phyloP scores from a whole-genome alignment of 306 rosid species.

The Dryas drummondii region DNA sequence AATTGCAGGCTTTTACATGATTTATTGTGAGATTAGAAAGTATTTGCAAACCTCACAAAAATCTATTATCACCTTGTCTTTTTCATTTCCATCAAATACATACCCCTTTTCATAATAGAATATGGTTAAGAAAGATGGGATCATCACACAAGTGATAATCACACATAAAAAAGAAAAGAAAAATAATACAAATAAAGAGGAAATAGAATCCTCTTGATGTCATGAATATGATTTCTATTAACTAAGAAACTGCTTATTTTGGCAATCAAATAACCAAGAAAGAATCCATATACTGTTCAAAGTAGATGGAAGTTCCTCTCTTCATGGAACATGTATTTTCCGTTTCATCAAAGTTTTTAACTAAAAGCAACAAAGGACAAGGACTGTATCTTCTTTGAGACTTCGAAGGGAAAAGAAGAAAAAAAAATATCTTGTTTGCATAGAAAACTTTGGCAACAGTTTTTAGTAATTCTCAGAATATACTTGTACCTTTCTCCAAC shows the following conservation, averaged over 20 bases:
- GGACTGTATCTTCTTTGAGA: not conserved
- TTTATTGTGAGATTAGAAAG: not conserved
- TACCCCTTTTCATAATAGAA: not conserved
- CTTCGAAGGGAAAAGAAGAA: not conserved
- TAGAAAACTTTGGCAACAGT: not conserved
- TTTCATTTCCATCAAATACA: not conserved
- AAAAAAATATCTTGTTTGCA: not conserved
- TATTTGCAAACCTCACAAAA: not conserved
- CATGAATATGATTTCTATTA: not conserved
- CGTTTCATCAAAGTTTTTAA: not conserved
- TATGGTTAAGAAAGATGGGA: not conserved
- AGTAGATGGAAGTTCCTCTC: no score
- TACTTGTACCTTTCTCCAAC: constrained; percentile 61
- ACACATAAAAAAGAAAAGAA: not conserved
- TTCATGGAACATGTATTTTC: not conserved
- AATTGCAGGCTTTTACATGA: not conserved
- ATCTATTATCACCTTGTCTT: not conserved
- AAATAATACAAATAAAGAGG: not conserved
- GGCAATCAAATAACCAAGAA: not conserved
- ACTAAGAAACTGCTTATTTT: not conserved
- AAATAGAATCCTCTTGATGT: not conserved
- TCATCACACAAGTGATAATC: not conserved
- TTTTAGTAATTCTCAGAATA: constrained; percentile 6
- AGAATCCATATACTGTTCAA: constrained; percentile 2
- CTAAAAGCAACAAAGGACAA: constrained; percentile 5